A percentile compares a stretch with the other conserved stretches of the same genome.
Evolutionary conservation across 805 yeast species (phyloP).

Genomic region (Kazachstania africana): DNA sequence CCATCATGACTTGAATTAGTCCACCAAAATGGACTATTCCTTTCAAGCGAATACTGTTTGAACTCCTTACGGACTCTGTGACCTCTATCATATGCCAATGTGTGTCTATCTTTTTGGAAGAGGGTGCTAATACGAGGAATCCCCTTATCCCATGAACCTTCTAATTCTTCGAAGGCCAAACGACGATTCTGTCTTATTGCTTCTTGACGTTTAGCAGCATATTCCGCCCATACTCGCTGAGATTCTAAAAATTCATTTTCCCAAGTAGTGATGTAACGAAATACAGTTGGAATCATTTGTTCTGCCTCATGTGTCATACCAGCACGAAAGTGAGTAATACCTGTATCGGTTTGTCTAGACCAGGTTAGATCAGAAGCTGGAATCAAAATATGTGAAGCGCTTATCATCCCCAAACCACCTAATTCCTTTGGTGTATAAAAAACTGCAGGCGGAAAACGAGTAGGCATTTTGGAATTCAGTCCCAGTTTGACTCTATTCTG

Average conservation of each 20-base stretch:
- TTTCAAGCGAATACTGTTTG: slow-evolving; percentile 56
- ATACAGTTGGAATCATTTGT: slow-evolving; percentile 81
- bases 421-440: slow-evolving; percentile 95
- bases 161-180: slow-evolving; percentile 84
- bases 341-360: slow-evolving; percentile 90
- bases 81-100: slow-evolving; percentile 90
- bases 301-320: slow-evolving; percentile 81
- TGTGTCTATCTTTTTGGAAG: slow-evolving; percentile 90
- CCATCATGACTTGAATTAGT: slow-evolving; percentile 89
- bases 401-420: slow-evolving; percentile 95
- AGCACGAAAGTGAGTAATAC: slow-evolving; percentile 85
- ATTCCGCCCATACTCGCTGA: slow-evolving; percentile 95
- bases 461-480: slow-evolving; percentile 94
- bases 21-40: slow-evolving; percentile 95
- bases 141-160: slow-evolving; percentile 94
- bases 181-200: slow-evolving; percentile 79
- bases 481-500: slow-evolving; percentile 94
- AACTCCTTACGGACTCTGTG: slow-evolving; percentile 75
- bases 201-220: slow-evolving; percentile 78
- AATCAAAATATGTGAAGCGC: slow-evolving; percentile 91
- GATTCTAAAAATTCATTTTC: slow-evolving; percentile 92
- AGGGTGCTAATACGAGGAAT: slow-evolving; percentile 90
- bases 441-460: slow-evolving; percentile 97
- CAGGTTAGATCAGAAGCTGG: slow-evolving; percentile 87
- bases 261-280: slow-evolving; percentile 90